Evolutionary conservation across 2,329 filamentous ascomycete genomes (phyloP), one percentile per base, ranked within the genome.

Genomic region (Fusarium sp.): DNA sequence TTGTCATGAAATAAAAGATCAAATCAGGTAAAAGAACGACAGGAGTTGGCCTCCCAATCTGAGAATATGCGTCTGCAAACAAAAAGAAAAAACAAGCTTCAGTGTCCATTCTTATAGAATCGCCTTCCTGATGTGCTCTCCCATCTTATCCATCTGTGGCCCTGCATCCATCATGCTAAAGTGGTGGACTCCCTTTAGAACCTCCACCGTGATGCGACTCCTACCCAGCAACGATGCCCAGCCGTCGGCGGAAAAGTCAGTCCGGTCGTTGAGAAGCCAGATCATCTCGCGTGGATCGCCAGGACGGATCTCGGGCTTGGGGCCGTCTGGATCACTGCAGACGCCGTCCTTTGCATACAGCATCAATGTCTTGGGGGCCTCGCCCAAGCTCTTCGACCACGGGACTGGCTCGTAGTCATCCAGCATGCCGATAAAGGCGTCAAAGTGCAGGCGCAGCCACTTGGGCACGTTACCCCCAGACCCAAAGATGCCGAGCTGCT

Each of bases 321-420:
- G 89, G 77, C 86, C 82, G 67, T 89, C 85, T 80, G 89, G 89
- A 77, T 86, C 81, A 68, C 89, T 86, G 81, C 90, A 92, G 4
- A 93, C 89, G 67, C 91, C 91, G 64, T 93, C 90, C 67, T 89
- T 87, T 74, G 89, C 91, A 88, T 90, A 93, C 71, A 93, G 87
- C 38, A 87, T 83, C 68, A 86, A 87, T 3, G 89, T 87, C 20
- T 86, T 85, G 38, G 90, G 89, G 38, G 86, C 87, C 67, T 82
- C 84, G 7, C 83, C 84, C 7, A 57, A 16, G 0, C n/a, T 27
- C 50, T 83, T 82, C 34, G 89, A 82, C 75, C 91, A 88, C 3
- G 87, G 87, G 71, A 85, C 84, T 6, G 90, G 88, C 11, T 88
- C 86, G 79, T 93, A 93, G 75, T 87, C 88, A 73, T 89, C 89